Evolutionary conservation across 2,329 filamentous ascomycete genomes (phyloP).

Genomic region (Parastagonospora avenae): DNA sequence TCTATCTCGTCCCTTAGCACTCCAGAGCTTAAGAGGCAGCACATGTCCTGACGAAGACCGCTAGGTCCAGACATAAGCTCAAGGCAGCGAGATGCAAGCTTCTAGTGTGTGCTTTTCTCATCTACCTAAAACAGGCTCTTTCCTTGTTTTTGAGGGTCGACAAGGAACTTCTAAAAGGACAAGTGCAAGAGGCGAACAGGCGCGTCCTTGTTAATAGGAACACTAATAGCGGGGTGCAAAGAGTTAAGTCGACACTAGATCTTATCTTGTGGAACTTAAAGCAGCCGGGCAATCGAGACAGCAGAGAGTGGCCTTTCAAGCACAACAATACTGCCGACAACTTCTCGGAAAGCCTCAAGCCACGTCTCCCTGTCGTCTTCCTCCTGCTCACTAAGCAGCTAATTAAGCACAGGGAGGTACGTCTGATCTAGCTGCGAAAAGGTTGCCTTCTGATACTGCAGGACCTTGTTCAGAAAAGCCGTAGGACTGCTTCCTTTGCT

Average conservation of each 20-base stretch:
- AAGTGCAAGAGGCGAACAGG: conserved; percentile 37
- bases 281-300: conserved; percentile 14
- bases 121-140: conserved; percentile 43
- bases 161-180: conserved; percentile 39
- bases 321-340: conserved; percentile 16
- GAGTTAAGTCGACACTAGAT: conserved; percentile 30
- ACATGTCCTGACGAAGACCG: conserved; percentile 47
- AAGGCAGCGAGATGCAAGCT: conserved; percentile 44
- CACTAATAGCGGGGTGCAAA: conserved; percentile 27
- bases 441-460: conserved; percentile 16
- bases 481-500: conserved; percentile 14
- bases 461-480: conserved; percentile 15
- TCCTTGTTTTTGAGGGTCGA: conserved; percentile 21
- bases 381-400: conserved; percentile 38
- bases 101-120: conserved; percentile 37
- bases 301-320: conserved; percentile 25
- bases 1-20: conserved; percentile 11
- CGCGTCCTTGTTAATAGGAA: conserved; percentile 34
- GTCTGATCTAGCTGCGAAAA: conserved; percentile 23
- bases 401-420: conserved; percentile 24
- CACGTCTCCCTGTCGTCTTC: conserved; percentile 23
- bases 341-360: conserved; percentile 13
- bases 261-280: conserved; percentile 17
- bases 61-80: conserved; percentile 35
- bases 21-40: conserved; percentile 17